phyloP scores from a whole-genome alignment of 768 basidiomycete species.

The Austroboletus eburneus region DNA sequence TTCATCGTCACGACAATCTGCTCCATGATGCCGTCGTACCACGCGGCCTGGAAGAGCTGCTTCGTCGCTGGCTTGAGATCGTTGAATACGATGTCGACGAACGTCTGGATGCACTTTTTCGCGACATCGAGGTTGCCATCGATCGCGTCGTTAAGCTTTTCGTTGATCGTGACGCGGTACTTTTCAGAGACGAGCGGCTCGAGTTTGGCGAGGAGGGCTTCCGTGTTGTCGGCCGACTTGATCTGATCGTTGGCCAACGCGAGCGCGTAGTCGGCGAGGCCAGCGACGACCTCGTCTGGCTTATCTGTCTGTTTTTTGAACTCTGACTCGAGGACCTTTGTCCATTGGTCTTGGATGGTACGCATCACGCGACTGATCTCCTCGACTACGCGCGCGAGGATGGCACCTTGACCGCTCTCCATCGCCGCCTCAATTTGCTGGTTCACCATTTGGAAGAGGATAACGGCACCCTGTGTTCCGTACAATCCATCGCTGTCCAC shows the following conservation, averaged over 20 bases:
- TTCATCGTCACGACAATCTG: constrained; percentile 94
- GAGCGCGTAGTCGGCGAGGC: constrained; percentile 93
- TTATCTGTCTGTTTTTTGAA: constrained; percentile 85
- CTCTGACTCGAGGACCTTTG: constrained; percentile 75
- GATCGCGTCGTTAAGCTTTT: constrained; percentile 90
- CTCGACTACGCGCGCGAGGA: constrained; percentile 84
- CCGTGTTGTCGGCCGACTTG: constrained; percentile 91
- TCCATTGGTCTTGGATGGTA: constrained; percentile 83
- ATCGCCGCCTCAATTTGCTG: constrained; percentile 93
- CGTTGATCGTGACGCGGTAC: constrained; percentile 78
- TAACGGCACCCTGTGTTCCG: constrained; percentile 87
- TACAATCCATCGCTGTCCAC: constrained; percentile 85
- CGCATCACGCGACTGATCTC: constrained; percentile 91
- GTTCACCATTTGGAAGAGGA: constrained; percentile 98
- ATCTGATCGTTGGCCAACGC: constrained; percentile 98
- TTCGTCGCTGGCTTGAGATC: constrained; percentile 88
- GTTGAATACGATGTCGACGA: constrained; percentile 94
- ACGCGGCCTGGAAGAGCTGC: constrained; percentile 72
- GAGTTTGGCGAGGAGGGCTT: constrained; percentile 77
- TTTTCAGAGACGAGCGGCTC: constrained; percentile 93
- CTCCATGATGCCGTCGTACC: constrained; percentile 87
- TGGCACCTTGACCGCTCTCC: constrained; percentile 93
- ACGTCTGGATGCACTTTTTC: constrained; percentile 92
- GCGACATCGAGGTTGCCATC: constrained; percentile 98
- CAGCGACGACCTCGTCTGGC: constrained; percentile 81